Evolutionary conservation across 163 green algal genomes (phyloP), one percentile per base, ranked within the genome.

Genomic region (Smithsoniella earleae): DNA sequence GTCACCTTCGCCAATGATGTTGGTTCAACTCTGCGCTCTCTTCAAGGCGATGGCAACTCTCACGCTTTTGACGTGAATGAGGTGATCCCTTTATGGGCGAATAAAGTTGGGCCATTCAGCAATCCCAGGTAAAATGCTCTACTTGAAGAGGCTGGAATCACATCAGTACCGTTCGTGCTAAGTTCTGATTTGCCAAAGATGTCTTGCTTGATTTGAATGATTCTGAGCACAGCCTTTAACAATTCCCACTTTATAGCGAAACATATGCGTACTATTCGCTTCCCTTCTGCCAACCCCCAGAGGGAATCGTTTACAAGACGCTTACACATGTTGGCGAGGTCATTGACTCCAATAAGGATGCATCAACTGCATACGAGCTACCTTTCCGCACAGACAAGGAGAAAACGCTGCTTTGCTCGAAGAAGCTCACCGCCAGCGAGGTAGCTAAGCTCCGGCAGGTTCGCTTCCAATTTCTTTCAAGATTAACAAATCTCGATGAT

Each of bases 251-350:
- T 3, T 66, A 77, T 84, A 95, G 86, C 63, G 91, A 97, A 77
- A 98, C 93, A 1, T 98, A 97, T 76, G 85, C 96, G 77, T 98
- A 96, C 81, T 98, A 95, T 75, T 88, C 87, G 55, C 82, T 98
- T 64, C 92, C 93, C 18, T 97, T 97, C 77, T 98, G 93, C 83
- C 85, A 89, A 73, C 88, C 86, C 3, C 82, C 88, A 38, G 83
- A 83, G 40, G 85, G 80, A 40, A 79, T 89, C 52, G 85, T 88
- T 66, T 86, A 92, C 79, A 97, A 96, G 79, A 82, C 79, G 3
- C 83, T 95, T 73, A 83, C 89, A 34, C 58, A 69, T 69, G 82
- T 96, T 63, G 88, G 88, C 33, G 86, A 91, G 76, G 82, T 90
- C 25, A 83, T 89, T 4, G 84, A 89, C 66, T 83, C 79, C n/a